Evolutionary conservation across 352 stramenopile genomes (phyloP), one percentile per base, ranked within the genome.

Genomic region (Globisporangium canariense): DNA sequence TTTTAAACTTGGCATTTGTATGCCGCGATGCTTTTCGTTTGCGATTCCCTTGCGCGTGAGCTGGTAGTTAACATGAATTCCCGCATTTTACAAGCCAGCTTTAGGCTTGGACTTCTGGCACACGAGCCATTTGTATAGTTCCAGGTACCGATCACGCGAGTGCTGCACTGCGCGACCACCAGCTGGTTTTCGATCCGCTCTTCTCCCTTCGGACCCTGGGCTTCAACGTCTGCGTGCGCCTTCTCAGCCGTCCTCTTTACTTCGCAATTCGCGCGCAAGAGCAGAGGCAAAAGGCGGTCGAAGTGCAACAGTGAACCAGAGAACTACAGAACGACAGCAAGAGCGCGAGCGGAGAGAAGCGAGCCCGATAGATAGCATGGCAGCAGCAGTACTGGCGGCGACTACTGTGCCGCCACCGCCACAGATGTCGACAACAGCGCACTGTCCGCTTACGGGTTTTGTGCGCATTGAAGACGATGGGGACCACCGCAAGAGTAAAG

Each of bases 391-490:
- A 40, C 5, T 40, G 4, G 57, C 56, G 43, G 40, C 45, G 46
- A 13, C 60, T 46, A 32, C 34, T 13, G 11, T 30, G 13, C 13
- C 49, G 6, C 51, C 51, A 16, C 62, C 28, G 6, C 22, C 57
- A n/a, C 41, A 32, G 28, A 43, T 32, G 1, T 34, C 41, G 22
- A 58, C 62, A 10, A 54, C 55, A 10, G 62, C 55, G 34, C 54
- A 67, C 22, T 57, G 41, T 18, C 54, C 62, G 18, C 54, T 86
- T 64, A 73, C 76, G 13, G 78, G 78, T 22, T 86, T 86, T 32
- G 71, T 86, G 41, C 78, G 78, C 55, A 78, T 86, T 28, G 78
- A 86, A 50, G 76, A 84, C 46, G 71, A 79, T 57, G 66, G 69
- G n/a, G 57, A 41, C 65, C 76, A 40, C 2, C 49, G 22, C 49